phyloP scores from a whole-genome alignment of 768 basidiomycete genomes.

The Cyclocybe cylindracea region DNA sequence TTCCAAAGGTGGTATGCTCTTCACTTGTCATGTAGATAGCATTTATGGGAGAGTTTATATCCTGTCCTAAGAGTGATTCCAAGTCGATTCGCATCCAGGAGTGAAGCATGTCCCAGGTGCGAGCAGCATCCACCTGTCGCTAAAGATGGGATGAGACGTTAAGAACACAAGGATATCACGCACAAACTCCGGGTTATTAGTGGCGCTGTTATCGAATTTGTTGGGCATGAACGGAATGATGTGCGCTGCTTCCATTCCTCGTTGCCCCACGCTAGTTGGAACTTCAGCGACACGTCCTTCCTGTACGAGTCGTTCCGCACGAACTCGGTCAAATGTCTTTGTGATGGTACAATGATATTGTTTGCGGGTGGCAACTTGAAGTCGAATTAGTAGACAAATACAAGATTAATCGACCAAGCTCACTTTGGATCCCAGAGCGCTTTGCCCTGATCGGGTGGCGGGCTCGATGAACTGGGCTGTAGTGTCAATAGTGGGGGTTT shows the following conservation, averaged over 20 bases:
- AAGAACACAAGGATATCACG: neutral
- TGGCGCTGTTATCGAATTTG: slow-evolving; percentile 4
- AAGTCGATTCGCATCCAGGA: slow-evolving; percentile 15
- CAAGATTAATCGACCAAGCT: too few species aligned
- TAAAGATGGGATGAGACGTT: slow-evolving; percentile 1
- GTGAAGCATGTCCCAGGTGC: slow-evolving; percentile 10
- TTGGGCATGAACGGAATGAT: slow-evolving; percentile 16
- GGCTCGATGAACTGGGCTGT: too few species aligned
- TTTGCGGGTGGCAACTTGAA: slow-evolving; percentile 14
- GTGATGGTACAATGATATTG: slow-evolving; percentile 17
- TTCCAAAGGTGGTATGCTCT: slow-evolving; percentile 4
- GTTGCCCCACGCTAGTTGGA: neutral
- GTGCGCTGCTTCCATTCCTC: slow-evolving; percentile 11
- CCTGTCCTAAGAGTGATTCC: slow-evolving; percentile 2
- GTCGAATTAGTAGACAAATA: neutral
- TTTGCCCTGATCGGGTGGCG: too few species aligned
- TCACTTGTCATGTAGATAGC: slow-evolving; percentile 13
- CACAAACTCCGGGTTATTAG: slow-evolving; percentile 4
- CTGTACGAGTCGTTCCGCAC: neutral
- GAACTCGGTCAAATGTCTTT: slow-evolving; percentile 6
- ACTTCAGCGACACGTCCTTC: slow-evolving; percentile 3
- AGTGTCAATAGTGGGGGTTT: too few species aligned
- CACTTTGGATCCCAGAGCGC: too few species aligned
- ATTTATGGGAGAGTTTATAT: slow-evolving; percentile 18
- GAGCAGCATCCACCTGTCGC: slow-evolving; percentile 3